These are phyloP conservation scores for Polytrichum commune DNA, from an alignment of 225 moss, liverwort and hornwort genomes.

Conservation along the genomic window DNA sequence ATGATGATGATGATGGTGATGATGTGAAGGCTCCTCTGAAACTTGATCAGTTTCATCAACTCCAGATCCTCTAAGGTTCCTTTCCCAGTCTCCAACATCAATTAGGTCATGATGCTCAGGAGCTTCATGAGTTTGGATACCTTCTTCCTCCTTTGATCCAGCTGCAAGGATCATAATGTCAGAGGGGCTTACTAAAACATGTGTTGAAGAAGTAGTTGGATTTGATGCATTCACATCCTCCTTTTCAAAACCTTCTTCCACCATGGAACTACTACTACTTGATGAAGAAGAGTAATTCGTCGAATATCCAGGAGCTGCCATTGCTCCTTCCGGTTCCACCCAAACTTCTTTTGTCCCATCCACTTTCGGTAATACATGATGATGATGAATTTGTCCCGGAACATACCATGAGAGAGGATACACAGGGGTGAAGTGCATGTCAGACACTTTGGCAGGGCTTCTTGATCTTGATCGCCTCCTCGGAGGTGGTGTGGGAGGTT, in stretches of 20 bases:
- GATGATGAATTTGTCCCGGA: slow-evolving; percentile 2
- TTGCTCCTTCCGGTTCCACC: slow-evolving; percentile 23
- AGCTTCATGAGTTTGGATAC: not conserved
- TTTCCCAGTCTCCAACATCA: slow-evolving; percentile 30
- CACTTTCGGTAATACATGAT: slow-evolving; percentile 12
- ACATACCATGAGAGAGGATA: slow-evolving; percentile 23
- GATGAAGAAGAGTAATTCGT: slow-evolving; percentile 6
- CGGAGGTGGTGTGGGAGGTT: slow-evolving; percentile 43
- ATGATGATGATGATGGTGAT: not conserved
- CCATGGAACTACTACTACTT: slow-evolving; percentile 3
- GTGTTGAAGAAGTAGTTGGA: slow-evolving; percentile 31
- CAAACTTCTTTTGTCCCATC: slow-evolving; percentile 26
- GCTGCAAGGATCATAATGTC: slow-evolving; percentile 70
- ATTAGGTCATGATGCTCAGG: slow-evolving; percentile 11
- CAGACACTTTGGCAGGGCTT: slow-evolving; percentile 51
- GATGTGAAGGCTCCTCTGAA: not conserved
- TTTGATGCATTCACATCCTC: slow-evolving; percentile 34
- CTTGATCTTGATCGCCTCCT: slow-evolving; percentile 53
- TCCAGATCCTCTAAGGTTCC: slow-evolving; percentile 1
- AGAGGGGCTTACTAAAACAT: slow-evolving; percentile 60
- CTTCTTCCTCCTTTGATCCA: slow-evolving; percentile 47
- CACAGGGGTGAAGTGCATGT: slow-evolving; percentile 41
- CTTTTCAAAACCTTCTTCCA: slow-evolving; percentile 37
- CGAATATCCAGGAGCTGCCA: slow-evolving; percentile 5
- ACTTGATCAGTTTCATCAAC: not conserved